Conservation (phyloP, 2,329 filamentous ascomycete species). For the Pyricularia pennisetigena region DNA sequence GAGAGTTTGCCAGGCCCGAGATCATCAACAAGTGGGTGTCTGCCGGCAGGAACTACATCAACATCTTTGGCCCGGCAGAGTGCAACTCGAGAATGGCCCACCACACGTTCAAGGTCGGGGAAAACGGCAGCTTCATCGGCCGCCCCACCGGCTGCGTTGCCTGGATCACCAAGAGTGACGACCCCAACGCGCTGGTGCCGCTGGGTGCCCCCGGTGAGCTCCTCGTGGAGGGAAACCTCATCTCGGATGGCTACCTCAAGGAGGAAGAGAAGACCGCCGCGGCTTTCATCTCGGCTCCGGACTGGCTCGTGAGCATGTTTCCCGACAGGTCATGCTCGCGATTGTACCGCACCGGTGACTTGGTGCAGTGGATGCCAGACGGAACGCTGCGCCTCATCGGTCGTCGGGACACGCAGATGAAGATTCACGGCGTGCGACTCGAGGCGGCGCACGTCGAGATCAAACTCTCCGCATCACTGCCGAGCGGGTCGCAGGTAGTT, state of each 20-base stretch:
- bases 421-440: constrained; percentile 2
- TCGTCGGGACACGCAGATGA: constrained; percentile 4
- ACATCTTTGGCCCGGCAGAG: constrained; percentile 50
- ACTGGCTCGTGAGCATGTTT: neutral
- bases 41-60: constrained; percentile 6
- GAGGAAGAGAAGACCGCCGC: constrained; percentile 12
- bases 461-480: neutral
- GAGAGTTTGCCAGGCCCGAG: constrained; percentile 47
- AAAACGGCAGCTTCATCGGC: neutral
- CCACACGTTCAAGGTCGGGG: neutral
- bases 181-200: constrained; percentile 6
- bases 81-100: neutral
- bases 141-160: neutral
- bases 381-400: neutral
- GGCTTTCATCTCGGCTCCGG: constrained; percentile 1
- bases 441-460: constrained; percentile 6
- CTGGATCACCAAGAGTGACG: neutral
- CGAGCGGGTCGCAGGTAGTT: neutral
- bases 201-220: constrained; percentile 22
- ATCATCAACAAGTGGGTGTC: constrained; percentile 9
- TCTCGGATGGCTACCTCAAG: constrained; percentile 31
- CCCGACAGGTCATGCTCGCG: neutral
- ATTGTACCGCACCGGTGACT: constrained; percentile 10
- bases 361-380: neutral
- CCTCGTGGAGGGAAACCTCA: constrained; percentile 32